Conservation (phyloP, 306 rosid species). For the Cucurbita maxima region DNA sequence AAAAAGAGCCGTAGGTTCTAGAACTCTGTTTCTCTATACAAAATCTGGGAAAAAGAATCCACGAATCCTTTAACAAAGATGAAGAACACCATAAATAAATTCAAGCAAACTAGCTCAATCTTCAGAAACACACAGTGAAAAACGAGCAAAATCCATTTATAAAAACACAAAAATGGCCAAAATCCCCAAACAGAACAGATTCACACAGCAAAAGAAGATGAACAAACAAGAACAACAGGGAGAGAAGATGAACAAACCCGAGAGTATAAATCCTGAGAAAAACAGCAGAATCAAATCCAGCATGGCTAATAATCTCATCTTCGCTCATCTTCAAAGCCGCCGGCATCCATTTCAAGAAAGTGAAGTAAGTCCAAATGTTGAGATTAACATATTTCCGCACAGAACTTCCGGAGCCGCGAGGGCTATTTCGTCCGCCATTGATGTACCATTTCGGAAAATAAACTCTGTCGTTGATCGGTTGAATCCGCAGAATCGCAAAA, state of each 20-base stretch:
- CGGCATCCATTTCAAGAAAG: constrained; percentile 96
- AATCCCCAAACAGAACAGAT: not conserved
- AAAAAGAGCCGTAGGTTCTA: not conserved
- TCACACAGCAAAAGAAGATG: not conserved
- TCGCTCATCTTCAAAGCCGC: constrained; percentile 74
- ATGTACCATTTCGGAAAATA: constrained; percentile 89
- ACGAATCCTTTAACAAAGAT: not conserved
- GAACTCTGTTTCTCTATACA: not conserved
- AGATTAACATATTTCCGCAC: constrained; percentile 79
- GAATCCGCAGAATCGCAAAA: constrained; percentile 72
- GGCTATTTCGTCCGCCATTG: constrained; percentile 53
- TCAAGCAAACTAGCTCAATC: not conserved
- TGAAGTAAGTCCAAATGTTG: constrained; percentile 52
- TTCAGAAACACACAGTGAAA: not conserved
- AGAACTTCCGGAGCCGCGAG: constrained; percentile 47
- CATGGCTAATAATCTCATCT: constrained; percentile 65
- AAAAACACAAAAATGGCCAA: not conserved
- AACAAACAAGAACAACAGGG: not conserved
- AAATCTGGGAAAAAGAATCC: not conserved
- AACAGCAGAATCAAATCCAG: constrained; percentile 95
- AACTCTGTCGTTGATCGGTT: constrained; percentile 84
- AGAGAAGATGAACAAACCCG: constrained; percentile 30
- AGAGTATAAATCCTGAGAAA: constrained; percentile 81
- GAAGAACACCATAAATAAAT: not conserved
- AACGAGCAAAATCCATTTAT: not conserved